Conservation (phyloP, 345 rosid genomes). For the Turnera subulata region DNA sequence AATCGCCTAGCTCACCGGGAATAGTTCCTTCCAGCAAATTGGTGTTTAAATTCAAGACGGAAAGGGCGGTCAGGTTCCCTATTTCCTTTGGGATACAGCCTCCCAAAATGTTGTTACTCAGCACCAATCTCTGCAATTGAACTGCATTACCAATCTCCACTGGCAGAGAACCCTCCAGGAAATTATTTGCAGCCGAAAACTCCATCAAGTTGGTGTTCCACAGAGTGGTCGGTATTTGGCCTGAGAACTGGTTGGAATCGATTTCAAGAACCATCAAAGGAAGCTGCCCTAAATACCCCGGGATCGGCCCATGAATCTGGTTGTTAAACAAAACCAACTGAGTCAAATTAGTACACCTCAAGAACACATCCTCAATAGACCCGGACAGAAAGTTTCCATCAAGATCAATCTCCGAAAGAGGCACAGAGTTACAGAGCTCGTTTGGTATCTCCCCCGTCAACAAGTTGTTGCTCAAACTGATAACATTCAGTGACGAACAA, state of each 20-base stretch:
- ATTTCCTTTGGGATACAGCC: slow-evolving; percentile 70
- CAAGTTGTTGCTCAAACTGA: slow-evolving; percentile 55
- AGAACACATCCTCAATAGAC: slow-evolving; percentile 51
- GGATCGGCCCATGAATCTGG: slow-evolving; percentile 52
- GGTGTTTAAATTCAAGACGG: slow-evolving; percentile 65
- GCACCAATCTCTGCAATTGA: slow-evolving; percentile 55
- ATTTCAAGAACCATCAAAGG: slow-evolving; percentile 69
- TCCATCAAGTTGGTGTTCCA: slow-evolving; percentile 75
- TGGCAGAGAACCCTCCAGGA: slow-evolving; percentile 53
- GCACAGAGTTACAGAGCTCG: slow-evolving; percentile 63
- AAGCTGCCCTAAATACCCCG: slow-evolving; percentile 56
- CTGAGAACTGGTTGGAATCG: slow-evolving; percentile 73
- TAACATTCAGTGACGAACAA: slow-evolving; percentile 49
- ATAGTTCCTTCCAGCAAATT: slow-evolving; percentile 62
- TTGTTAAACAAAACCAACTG: slow-evolving; percentile 57
- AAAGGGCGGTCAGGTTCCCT: slow-evolving; percentile 57
- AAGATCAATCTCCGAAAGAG: slow-evolving; percentile 55
- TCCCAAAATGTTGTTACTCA: slow-evolving; percentile 48
- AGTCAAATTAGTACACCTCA: slow-evolving; percentile 51
- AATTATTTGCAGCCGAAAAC: slow-evolving; percentile 65
- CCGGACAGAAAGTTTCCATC: slow-evolving; percentile 55
- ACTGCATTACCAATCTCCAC: slow-evolving; percentile 57
- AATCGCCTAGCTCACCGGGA: slow-evolving; percentile 64
- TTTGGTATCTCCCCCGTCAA: slow-evolving; percentile 57
- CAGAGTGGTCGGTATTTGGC: slow-evolving; percentile 51